Conservation (phyloP, 352 stramenopile genomes). For the Pythium angustatum region DNA sequence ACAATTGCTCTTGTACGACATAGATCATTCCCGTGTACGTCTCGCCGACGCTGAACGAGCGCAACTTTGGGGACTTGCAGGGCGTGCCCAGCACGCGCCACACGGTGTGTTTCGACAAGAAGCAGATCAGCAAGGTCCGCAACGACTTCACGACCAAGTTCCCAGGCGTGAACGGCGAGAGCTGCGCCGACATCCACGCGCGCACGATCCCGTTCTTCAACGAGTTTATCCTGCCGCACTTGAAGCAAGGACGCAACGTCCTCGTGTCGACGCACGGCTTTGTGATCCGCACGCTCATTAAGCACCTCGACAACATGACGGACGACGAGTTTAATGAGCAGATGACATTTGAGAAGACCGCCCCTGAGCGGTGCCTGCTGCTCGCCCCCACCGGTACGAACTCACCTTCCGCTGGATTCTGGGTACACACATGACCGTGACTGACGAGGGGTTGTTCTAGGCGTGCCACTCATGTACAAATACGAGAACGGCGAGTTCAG, state of each 20-base stretch:
- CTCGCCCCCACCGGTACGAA: conserved; percentile 70
- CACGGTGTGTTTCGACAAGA: conserved; percentile 71
- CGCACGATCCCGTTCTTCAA: conserved; percentile 80
- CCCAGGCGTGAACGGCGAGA: conserved; percentile 76
- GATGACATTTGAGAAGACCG: conserved; percentile 84
- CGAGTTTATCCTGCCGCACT: conserved; percentile 72
- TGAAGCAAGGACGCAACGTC: conserved; percentile 72
- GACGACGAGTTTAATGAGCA: conserved; percentile 74
- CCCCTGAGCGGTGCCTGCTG: conserved; percentile 69
- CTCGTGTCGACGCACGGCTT: conserved; percentile 82
- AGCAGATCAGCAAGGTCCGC: conserved; percentile 73
- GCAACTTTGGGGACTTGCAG: conserved; percentile 84
- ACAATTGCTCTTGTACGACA: background rate
- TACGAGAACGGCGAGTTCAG: conserved; percentile 70
- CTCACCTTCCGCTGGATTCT: too few species aligned
- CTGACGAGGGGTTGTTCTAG: conserved; percentile 24
- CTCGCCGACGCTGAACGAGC: conserved; percentile 74
- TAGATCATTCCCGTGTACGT: conserved; percentile 83
- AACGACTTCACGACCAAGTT: conserved; percentile 85
- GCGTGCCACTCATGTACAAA: conserved; percentile 84
- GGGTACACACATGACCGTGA: background rate
- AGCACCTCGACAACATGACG: conserved; percentile 80
- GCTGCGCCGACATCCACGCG: conserved; percentile 77
- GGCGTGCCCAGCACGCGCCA: conserved; percentile 75
- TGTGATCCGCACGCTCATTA: conserved; percentile 85